Conservation (phyloP, 768 basidiomycete species). For the Artomyces pyxidatus region DNA sequence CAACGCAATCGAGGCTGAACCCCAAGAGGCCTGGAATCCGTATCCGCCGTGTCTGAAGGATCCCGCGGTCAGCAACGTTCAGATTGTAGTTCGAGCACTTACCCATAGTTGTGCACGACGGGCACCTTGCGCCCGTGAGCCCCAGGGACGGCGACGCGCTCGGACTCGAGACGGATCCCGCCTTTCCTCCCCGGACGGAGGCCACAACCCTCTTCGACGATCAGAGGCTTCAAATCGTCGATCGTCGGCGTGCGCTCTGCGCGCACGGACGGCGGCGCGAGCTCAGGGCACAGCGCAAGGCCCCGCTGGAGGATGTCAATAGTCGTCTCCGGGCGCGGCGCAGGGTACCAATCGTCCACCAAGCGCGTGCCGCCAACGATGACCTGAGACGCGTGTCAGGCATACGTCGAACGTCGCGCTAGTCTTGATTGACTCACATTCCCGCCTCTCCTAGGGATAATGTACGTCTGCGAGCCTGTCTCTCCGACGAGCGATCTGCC, state of each 20-base stretch:
- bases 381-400: too few relatives aligned
- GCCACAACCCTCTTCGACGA: slow-evolving; percentile 44
- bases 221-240: slow-evolving; percentile 30
- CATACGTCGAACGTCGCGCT: too few relatives aligned
- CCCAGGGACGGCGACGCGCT: slow-evolving; percentile 27
- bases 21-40: slow-evolving; percentile 62
- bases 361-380: background rate
- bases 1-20: slow-evolving; percentile 44
- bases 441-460: slow-evolving; percentile 55
- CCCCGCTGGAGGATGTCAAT: slow-evolving; percentile 45
- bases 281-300: slow-evolving; percentile 25
- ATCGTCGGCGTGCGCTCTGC: slow-evolving; percentile 23
- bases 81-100: slow-evolving; percentile 15
- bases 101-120: slow-evolving; percentile 62
- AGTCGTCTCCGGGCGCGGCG: slow-evolving; percentile 55
- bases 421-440: too few relatives aligned
- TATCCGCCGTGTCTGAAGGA: slow-evolving; percentile 49
- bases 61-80: background rate
- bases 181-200: slow-evolving; percentile 60
- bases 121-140: slow-evolving; percentile 30
- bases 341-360: slow-evolving; percentile 43
- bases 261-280: slow-evolving; percentile 22
- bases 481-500: slow-evolving; percentile 37
- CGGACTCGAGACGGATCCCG: slow-evolving; percentile 53
- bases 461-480: slow-evolving; percentile 45